phyloP scores from a whole-genome alignment of 495 filamentous ascomycete species.

The Parachaetomium inaequale region DNA sequence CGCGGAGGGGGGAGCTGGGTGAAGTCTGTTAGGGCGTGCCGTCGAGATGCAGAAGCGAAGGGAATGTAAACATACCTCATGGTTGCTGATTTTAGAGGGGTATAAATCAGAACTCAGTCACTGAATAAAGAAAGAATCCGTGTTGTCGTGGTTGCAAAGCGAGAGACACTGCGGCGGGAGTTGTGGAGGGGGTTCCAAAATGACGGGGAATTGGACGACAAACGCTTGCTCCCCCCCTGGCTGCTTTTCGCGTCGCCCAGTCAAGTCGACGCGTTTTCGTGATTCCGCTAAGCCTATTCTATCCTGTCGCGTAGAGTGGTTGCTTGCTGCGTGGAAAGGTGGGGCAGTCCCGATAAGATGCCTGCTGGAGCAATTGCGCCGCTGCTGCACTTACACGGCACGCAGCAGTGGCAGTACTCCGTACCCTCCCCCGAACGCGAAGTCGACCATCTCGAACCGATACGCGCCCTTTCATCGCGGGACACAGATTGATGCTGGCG shows the following conservation, averaged over 20 bases:
- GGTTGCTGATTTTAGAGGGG: constrained; percentile 13
- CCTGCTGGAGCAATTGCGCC: too few relatives aligned
- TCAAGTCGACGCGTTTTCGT: constrained; percentile 28
- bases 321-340: constrained; percentile 11
- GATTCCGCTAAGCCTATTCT: constrained; percentile 27
- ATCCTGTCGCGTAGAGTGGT: constrained; percentile 43
- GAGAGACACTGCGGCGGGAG: neutral
- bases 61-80: constrained; percentile 38
- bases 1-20: constrained; percentile 71
- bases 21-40: neutral
- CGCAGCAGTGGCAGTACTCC: too few relatives aligned
- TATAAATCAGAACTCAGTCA: too few relatives aligned
- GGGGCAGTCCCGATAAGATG: constrained; percentile 12
- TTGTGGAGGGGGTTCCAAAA: neutral
- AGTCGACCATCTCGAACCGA: neutral
- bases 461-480: neutral
- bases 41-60: too few relatives aligned
- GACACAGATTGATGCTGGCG: neutral
- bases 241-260: constrained; percentile 29
- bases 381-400: too few relatives aligned
- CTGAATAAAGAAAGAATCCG: too few relatives aligned
- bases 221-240: neutral
- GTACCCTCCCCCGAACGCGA: neutral
- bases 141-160: neutral
- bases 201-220: constrained; percentile 9